Evolutionary conservation across 192 early-diverging fungal genomes (phyloP).

Genomic region (Tieghemiomyces parasiticus): DNA sequence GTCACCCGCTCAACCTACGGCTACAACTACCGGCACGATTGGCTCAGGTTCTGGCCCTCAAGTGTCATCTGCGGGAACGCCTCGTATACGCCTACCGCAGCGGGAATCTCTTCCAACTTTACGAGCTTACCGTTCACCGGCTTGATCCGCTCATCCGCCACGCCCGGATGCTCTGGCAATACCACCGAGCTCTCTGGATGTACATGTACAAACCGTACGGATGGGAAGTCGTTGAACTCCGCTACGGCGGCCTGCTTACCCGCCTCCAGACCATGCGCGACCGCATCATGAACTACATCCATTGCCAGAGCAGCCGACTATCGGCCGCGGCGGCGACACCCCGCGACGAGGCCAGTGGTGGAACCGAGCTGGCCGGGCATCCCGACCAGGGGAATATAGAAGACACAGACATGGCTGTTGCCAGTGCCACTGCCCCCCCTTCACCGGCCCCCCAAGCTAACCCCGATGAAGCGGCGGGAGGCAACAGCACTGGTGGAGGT

Average conservation of each 20-base stretch:
- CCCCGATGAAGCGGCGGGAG: not conserved
- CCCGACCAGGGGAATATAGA: too few species aligned
- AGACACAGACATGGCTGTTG: too few species aligned
- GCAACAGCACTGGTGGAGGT: conserved; percentile 1
- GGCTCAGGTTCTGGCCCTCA: conserved; percentile 49
- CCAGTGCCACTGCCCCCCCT: too few species aligned
- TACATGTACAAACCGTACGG: conserved; percentile 73
- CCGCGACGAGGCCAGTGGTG: not conserved
- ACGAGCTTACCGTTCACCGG: conserved; percentile 38
- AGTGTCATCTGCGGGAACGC: conserved; percentile 48
- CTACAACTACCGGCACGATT: conserved; percentile 51
- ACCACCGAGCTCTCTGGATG: conserved; percentile 66
- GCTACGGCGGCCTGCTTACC: conserved; percentile 61
- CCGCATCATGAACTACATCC: conserved; percentile 42
- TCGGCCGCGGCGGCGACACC: conserved; percentile 10
- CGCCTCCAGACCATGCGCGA: conserved; percentile 53
- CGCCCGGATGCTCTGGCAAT: conserved; percentile 58
- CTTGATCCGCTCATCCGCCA: conserved; percentile 39
- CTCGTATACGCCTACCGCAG: conserved; percentile 42
- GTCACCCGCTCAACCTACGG: conserved; percentile 52
- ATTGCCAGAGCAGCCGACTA: conserved; percentile 13
- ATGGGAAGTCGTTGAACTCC: conserved; percentile 66
- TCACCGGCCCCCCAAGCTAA: conserved; percentile 10
- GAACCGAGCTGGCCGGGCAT: too few species aligned
- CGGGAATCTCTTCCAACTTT: conserved; percentile 32